Conservation (phyloP, 164 flowering plant species). For the Tetracentron sinense region DNA sequence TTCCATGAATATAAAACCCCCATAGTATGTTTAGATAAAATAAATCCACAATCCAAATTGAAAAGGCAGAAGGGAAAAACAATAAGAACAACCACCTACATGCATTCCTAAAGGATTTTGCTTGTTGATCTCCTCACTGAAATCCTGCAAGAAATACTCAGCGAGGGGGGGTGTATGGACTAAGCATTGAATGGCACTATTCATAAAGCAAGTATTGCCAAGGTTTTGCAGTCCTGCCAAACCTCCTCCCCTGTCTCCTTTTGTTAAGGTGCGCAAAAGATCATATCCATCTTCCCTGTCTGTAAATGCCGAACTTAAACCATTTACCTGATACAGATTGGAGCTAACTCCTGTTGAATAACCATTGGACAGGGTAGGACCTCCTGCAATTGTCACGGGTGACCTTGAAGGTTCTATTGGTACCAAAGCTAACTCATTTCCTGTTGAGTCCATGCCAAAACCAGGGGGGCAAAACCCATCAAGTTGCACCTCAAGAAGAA, state of each 20-base stretch:
- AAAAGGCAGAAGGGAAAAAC: neutral
- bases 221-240: constrained; percentile 93
- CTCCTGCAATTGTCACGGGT: constrained; percentile 68
- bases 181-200: constrained; percentile 92
- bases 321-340: constrained; percentile 34
- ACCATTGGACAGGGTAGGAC: constrained; percentile 69
- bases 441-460: constrained; percentile 53
- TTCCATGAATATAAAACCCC: neutral
- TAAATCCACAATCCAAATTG: neutral
- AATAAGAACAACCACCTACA: constrained; percentile 40
- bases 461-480: constrained; percentile 43
- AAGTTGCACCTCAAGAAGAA: constrained; percentile 68
- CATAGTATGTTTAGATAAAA: neutral
- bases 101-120: constrained; percentile 89
- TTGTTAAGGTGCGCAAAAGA: constrained; percentile 22
- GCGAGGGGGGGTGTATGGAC: constrained; percentile 83
- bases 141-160: constrained; percentile 85
- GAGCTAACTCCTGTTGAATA: constrained; percentile 43
- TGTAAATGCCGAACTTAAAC: constrained; percentile 29
- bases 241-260: constrained; percentile 73
- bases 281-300: constrained; percentile 47
- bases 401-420: constrained; percentile 76
- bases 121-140: constrained; percentile 72
- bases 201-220: constrained; percentile 99
- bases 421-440: constrained; percentile 76